Evolutionary conservation across 2,329 filamentous ascomycete species (phyloP).

Genomic region (Beauveria varroae): DNA sequence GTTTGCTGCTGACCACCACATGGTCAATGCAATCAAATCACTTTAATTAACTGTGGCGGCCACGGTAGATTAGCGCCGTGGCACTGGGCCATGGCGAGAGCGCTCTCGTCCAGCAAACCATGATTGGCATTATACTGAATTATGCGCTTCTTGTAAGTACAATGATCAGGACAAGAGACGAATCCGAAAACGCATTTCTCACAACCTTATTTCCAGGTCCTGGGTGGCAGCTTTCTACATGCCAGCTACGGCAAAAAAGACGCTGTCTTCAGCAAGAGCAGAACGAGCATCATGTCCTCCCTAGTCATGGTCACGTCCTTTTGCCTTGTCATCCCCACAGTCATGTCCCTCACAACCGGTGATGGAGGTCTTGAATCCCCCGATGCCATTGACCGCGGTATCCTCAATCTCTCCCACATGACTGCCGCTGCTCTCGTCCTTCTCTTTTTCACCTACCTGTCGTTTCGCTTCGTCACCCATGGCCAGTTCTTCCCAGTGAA

Average conservation of each 20-base stretch:
- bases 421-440: conserved; percentile 12
- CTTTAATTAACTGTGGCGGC: neutral
- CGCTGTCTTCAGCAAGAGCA: conserved; percentile 12
- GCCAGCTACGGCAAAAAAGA: conserved; percentile 15
- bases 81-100: conserved; percentile 2
- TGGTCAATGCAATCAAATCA: neutral
- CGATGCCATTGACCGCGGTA: conserved; percentile 5
- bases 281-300: conserved; percentile 15
- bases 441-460: conserved; percentile 14
- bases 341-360: conserved; percentile 11
- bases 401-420: conserved; percentile 13
- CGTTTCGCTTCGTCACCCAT: conserved; percentile 14
- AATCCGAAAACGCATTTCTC: neutral
- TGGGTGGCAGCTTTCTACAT: conserved; percentile 14
- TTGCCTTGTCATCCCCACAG: conserved; percentile 14
- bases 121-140: conserved; percentile 14
- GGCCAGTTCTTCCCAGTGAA: conserved; percentile 12
- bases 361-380: neutral
- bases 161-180: neutral
- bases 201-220: conserved; percentile 6
- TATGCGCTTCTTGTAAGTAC: conserved; percentile 10
- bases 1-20: no score
- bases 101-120: conserved; percentile 11
- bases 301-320: conserved; percentile 15
- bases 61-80: conserved; percentile 1